Evolutionary conservation across 2,329 filamentous ascomycete genomes (phyloP).

Genomic region (Niveomyces coronatus): DNA sequence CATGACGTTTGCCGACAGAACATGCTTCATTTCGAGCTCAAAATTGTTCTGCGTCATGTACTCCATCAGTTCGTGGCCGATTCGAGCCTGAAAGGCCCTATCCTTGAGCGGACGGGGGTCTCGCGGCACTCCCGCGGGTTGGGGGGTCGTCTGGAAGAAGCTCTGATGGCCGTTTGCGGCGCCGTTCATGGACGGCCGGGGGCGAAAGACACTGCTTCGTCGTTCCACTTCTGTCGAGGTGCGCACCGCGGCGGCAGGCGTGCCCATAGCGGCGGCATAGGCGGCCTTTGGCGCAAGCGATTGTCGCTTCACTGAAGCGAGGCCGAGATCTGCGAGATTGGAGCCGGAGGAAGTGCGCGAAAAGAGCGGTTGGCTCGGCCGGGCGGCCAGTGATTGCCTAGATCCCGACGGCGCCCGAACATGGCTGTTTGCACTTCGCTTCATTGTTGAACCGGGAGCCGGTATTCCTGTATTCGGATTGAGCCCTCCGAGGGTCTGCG

Average conservation of each 20-base stretch:
- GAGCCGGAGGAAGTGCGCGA: conserved; percentile 73
- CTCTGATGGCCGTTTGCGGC: conserved; percentile 70
- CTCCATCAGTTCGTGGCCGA: conserved; percentile 83
- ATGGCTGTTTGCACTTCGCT: conserved; percentile 67
- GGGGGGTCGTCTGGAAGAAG: conserved; percentile 84
- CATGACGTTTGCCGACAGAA: conserved; percentile 79
- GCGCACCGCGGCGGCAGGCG: conserved; percentile 43
- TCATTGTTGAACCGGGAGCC: conserved; percentile 86
- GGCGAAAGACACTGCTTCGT: conserved; percentile 73
- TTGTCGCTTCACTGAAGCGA: conserved; percentile 75
- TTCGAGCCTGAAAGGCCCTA: conserved; percentile 64
- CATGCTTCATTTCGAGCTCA: conserved; percentile 95
- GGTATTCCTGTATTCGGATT: conserved; percentile 78
- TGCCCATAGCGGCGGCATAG: conserved; percentile 20
- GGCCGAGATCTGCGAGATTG: conserved; percentile 68
- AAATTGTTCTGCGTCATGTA: conserved; percentile 92
- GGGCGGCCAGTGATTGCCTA: conserved; percentile 73
- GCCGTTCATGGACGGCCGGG: conserved; percentile 56
- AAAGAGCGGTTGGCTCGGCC: conserved; percentile 81
- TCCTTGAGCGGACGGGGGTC: conserved; percentile 85
- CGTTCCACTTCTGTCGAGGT: conserved; percentile 46
- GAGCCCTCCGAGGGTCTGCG: conserved; percentile 74
- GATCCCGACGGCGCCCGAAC: conserved; percentile 73
- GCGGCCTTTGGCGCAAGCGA: conserved; percentile 69
- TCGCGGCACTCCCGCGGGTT: conserved; percentile 68